A percentile compares a stretch with the other conserved stretches of the same genome.
Evolutionary conservation across 2,329 filamentous ascomycete species (phyloP).

Genomic region (Aspergillus bombycis): DNA sequence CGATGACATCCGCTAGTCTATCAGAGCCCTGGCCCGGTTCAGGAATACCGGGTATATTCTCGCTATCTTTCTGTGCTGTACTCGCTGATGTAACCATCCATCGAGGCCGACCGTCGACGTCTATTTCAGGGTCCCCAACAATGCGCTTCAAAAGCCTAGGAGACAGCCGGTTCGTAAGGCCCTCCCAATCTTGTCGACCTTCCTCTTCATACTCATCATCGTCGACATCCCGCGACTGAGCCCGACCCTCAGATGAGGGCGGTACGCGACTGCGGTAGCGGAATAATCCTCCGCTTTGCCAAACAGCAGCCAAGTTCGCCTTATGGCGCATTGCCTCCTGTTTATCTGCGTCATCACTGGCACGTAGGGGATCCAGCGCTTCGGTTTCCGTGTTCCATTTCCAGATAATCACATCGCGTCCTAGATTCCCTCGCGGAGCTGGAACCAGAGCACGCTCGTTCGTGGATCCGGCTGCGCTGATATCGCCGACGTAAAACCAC

Average conservation of each 20-base stretch:
- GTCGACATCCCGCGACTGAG: conserved; percentile 18
- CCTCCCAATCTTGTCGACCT: conserved; percentile 57
- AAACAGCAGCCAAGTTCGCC: conserved; percentile 60
- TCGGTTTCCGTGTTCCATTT: conserved; percentile 55
- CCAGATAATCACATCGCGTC: conserved; percentile 54
- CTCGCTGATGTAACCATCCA: conserved; percentile 64
- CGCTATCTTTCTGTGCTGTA: conserved; percentile 58
- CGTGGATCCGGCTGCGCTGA: conserved; percentile 24
- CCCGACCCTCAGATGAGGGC: conserved; percentile 29
- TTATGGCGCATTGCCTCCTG: conserved; percentile 57
- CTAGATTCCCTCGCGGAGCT: conserved; percentile 24
- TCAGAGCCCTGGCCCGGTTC: conserved; percentile 21
- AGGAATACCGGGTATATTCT: conserved; percentile 63
- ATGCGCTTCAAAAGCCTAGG: conserved; percentile 55
- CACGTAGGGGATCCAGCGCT: conserved; percentile 36
- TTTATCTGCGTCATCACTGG: conserved; percentile 36
- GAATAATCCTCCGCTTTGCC: conserved; percentile 53
- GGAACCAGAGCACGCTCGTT: conserved; percentile 21
- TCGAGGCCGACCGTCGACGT: conserved; percentile 44
- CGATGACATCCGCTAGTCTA: conserved; percentile 26
- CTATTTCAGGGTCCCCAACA: conserved; percentile 43
- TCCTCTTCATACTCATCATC: conserved; percentile 37
- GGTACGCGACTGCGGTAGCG: conserved; percentile 44
- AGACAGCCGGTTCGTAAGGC: conserved; percentile 56
- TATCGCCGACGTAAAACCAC: conserved; percentile 60